A percentile compares a stretch with the other conserved stretches of the same genome.
Conservation (phyloP, 129 eudicot genomes). For the Pseudognaphalium luteoalbum region DNA sequence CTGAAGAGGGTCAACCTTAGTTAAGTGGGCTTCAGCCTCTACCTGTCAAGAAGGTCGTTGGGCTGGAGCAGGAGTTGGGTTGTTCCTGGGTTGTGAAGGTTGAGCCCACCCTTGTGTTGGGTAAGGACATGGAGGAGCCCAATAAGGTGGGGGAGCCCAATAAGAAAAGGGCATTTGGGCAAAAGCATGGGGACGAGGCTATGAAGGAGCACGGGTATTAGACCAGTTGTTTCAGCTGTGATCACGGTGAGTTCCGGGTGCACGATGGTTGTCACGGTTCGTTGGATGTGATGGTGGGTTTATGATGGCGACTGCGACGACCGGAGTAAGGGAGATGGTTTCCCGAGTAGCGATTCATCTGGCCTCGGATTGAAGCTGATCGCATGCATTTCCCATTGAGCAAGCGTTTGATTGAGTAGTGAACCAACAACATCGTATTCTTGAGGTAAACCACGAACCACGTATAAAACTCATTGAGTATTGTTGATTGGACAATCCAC, state of each 20-base stretch:
- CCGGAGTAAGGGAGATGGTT: background rate
- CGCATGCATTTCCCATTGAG: too few species aligned
- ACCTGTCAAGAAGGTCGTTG: too few species aligned
- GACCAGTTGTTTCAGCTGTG: background rate
- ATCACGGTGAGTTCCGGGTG: slow-evolving; percentile 13
- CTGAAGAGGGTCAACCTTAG: background rate
- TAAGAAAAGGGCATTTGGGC: background rate
- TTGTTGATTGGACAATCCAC: too few species aligned
- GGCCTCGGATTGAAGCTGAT: slow-evolving; percentile 13
- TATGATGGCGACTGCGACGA: too few species aligned
- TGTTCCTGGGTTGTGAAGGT: background rate
- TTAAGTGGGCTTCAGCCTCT: slow-evolving; percentile 1
- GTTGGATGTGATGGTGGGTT: background rate
- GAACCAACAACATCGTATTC: too few species aligned
- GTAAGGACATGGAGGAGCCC: slow-evolving; percentile 8
- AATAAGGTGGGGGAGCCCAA: slow-evolving; percentile 19
- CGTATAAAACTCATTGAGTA: too few species aligned
- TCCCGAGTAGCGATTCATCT: background rate
- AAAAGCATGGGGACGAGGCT: background rate
- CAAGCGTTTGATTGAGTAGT: too few species aligned
- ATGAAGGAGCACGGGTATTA: background rate
- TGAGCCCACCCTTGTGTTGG: slow-evolving; percentile 25
- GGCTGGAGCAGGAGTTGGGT: too few species aligned
- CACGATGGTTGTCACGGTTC: slow-evolving; percentile 5
- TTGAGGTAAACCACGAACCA: too few species aligned